phyloP scores from a whole-genome alignment of 2,329 filamentous ascomycete species.

The Juglanconis sp. region DNA sequence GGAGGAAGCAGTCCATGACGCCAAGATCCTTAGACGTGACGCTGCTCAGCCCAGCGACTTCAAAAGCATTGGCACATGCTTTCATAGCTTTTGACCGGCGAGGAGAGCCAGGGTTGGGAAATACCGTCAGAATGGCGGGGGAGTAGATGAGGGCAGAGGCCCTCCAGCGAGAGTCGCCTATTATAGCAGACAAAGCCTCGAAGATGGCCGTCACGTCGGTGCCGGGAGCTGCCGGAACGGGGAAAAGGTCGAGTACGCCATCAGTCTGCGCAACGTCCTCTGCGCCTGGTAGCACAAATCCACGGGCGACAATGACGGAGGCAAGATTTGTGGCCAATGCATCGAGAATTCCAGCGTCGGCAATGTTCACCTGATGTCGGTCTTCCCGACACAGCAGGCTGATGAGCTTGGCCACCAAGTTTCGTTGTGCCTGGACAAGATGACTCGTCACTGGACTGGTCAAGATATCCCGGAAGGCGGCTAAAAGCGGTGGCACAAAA shows the following conservation, averaged over 20 bases:
- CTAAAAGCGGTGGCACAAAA: constrained; percentile 60
- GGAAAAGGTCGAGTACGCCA: constrained; percentile 55
- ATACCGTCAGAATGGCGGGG: constrained; percentile 65
- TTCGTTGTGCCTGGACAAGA: constrained; percentile 59
- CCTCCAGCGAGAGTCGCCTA: constrained; percentile 75
- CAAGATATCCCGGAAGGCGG: constrained; percentile 59
- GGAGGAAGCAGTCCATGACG: constrained; percentile 65
- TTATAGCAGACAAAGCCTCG: constrained; percentile 72
- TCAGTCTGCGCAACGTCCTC: constrained; percentile 53
- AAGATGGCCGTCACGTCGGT: constrained; percentile 67
- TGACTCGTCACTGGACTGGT: constrained; percentile 1
- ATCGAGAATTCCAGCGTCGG: constrained; percentile 72
- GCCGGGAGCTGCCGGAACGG: constrained; percentile 55
- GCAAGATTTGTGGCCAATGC: constrained; percentile 72
- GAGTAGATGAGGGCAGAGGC: constrained; percentile 69
- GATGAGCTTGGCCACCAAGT: constrained; percentile 56
- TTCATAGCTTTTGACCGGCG: constrained; percentile 43
- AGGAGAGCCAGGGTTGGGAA: constrained; percentile 57
- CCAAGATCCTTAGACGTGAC: constrained; percentile 44
- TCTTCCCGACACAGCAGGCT: constrained; percentile 64
- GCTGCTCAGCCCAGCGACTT: constrained; percentile 48
- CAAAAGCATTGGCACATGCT: constrained; percentile 50
- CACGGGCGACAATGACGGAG: constrained; percentile 64
- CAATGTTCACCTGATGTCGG: constrained; percentile 66
- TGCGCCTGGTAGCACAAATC: constrained; percentile 65